A percentile compares a stretch with the other conserved stretches of the same genome.
These are phyloP conservation scores for Phlebopus sp. DNA, from an alignment of 1,284 basidiomycete genomes.

Conservation along the genomic window DNA sequence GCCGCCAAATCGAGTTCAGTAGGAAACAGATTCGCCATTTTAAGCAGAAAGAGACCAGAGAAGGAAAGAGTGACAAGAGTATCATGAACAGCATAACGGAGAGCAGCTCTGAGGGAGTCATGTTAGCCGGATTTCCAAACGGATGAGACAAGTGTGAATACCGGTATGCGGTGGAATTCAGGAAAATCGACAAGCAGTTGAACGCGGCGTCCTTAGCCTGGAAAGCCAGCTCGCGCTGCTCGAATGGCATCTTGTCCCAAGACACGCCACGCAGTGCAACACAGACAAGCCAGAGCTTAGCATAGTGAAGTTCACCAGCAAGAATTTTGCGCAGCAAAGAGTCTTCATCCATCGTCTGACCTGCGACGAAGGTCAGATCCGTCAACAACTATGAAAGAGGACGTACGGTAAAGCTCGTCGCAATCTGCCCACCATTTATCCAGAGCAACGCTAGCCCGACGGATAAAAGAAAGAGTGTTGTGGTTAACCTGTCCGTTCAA, in stretches of 20 bases:
- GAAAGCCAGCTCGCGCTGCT: conserved; percentile 91
- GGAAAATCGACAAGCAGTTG: conserved; percentile 77
- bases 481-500: conserved; percentile 85
- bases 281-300: conserved; percentile 91
- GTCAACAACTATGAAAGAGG: neutral
- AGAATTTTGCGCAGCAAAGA: conserved; percentile 83
- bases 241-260: conserved; percentile 94
- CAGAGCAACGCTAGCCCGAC: conserved; percentile 78
- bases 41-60: conserved; percentile 88
- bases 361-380: conserved; percentile 34
- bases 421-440: conserved; percentile 91
- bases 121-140: neutral
- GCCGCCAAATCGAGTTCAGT: conserved; percentile 72
- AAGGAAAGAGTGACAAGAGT: conserved; percentile 90
- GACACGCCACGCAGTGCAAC: conserved; percentile 86
- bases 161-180: conserved; percentile 77
- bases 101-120: conserved; percentile 55
- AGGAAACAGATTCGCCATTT: conserved; percentile 87
- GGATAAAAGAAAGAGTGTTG: conserved; percentile 81
- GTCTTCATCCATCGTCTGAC: conserved; percentile 79
- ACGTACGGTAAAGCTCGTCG: conserved; percentile 74
- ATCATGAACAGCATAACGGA: conserved; percentile 90
- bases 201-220: conserved; percentile 90
- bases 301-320: conserved; percentile 84
- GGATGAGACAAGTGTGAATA: conserved; percentile 29